Evolutionary conservation across 306 rosid genomes (phyloP), one percentile per base, ranked within the genome.

Genomic region (Fragaria vesca): DNA sequence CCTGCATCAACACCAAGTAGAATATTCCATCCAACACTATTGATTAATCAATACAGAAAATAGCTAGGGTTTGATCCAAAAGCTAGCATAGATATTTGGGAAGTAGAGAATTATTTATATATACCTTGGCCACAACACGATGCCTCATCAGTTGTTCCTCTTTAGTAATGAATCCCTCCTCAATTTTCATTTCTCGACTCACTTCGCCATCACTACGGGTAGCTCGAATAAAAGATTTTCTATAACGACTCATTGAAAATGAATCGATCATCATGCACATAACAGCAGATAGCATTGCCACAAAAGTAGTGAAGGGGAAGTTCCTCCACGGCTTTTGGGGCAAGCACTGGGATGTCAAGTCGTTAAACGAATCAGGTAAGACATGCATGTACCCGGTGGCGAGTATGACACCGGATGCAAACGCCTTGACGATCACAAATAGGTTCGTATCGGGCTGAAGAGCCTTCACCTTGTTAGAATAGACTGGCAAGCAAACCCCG

Each of bases 351-450:
- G 93, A 89, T 2, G 20, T 82, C 75, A 90, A 75, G 65, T 79
- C 80, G 0, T 68, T 79, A 1, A 85, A 88, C 0, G 96, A 86
- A 46, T 93, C 93, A 0, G 94, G 94, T 79, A 93, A 21, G 4
- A 93, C 96, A 40, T 93, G 97, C 96, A 89, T 88, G 85, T 85
- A 93, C 2, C 96, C 96, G 0, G 88, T 89, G 8, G 90, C 94
- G 1, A 93, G 90, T 5, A 93, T 93, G 40, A 93, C 97, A 0
- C 92, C 91, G 1, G 94, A 88, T 0, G 94, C 81, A 16, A 93
- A 90, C 0, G 94, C 93, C 45, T 90, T 93, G 0, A 91, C 84
- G 5, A 90, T 0, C 1, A 63, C 66, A 48, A 93, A 90, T 1
- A 84, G 8, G 43, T 89, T 55, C 7, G 80, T 55, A 48, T 85